Base-by-base conservation (phyloP, 192 early-diverging fungal genomes). In the Coemansia sp. region DNA sequence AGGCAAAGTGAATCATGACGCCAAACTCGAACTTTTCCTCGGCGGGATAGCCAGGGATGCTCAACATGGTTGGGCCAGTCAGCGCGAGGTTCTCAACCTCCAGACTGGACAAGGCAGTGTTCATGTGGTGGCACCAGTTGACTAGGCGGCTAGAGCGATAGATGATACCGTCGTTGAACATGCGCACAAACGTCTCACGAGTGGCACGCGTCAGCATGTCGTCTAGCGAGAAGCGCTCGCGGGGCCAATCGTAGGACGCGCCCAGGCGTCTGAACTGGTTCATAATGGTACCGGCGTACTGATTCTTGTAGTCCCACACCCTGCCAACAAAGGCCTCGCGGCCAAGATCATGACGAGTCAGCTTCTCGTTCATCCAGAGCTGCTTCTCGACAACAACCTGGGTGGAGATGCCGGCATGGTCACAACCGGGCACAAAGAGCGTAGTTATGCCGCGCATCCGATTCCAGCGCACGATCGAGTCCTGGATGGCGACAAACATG, bases 1-100 rank as follows among this genome's bases (percentile, higher is more conserved):
- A 99, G 6, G 91, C 95, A 81, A 99, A 99, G 41, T 92, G 92
- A 47, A 95, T 91, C 72, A 99, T 82, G 41, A 98, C 95, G 80
- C 98, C 98, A 89, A 99, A 99, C 87, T 99, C 96, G 75, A 98
- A 96, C 85, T 96, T 94, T 77, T 97, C 94, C 57, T 93, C 89
- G 61, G 89, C 75, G 40, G 93, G 94, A 71, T 99, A 98, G 62
- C 97, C 98, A 11, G 97, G 94, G 10, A 98, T 93, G 66, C 69
- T 83, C 87, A 96, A 70, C 65, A 97, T 75, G 15, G 94, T 98
- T 57, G 92, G 87, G 63, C 95, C 95, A 60, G 89, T 64, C 44
- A 99, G 64, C 71, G 97, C 95, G 76, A 89, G 89, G 82, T 94
- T 92, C 36, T 99, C 96, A 50, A 97, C 94, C 87, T 99, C 98